Percentiles rank a stretch among this genome's conserved stretches.
Conservation (phyloP, 1,284 basidiomycete genomes). For the Meripilus lineatus region DNA sequence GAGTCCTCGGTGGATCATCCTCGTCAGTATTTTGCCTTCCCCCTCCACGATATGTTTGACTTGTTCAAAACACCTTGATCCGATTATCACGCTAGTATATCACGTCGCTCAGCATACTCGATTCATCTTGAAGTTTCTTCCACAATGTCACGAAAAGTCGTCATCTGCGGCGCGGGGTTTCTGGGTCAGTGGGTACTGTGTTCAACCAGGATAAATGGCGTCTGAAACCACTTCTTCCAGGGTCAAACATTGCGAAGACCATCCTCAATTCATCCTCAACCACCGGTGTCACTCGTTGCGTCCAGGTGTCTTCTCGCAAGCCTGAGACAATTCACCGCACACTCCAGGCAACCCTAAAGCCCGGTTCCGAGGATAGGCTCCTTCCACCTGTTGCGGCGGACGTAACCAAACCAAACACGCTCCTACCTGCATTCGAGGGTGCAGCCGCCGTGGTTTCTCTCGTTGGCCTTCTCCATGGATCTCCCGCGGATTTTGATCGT, state of each 20-base stretch:
- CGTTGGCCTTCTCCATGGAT: conserved; percentile 59
- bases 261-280: conserved; percentile 31
- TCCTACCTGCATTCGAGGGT: conserved; percentile 43
- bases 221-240: conserved; percentile 25
- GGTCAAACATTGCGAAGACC: conserved; percentile 49
- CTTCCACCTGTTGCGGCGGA: conserved; percentile 47
- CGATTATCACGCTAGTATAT: too few relatives aligned
- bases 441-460: conserved; percentile 58
- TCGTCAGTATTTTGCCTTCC: too few relatives aligned
- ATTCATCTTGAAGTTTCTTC: too few relatives aligned
- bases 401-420: conserved; percentile 43
- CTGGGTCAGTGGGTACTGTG: conserved; percentile 35
- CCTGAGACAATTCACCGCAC: conserved; percentile 16
- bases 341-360: conserved; percentile 17
- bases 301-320: conserved; percentile 16
- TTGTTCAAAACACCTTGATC: too few relatives aligned
- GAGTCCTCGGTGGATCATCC: too few relatives aligned
- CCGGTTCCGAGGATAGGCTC: conserved; percentile 27
- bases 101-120: too few relatives aligned
- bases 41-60: too few relatives aligned
- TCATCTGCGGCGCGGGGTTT: conserved; percentile 65
- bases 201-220: background rate
- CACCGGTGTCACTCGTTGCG: conserved; percentile 7
- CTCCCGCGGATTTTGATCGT: conserved; percentile 47
- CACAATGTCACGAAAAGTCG: conserved; percentile 36